Conservation (phyloP, 164 flowering plant genomes). For the Brasenia schreberi region DNA sequence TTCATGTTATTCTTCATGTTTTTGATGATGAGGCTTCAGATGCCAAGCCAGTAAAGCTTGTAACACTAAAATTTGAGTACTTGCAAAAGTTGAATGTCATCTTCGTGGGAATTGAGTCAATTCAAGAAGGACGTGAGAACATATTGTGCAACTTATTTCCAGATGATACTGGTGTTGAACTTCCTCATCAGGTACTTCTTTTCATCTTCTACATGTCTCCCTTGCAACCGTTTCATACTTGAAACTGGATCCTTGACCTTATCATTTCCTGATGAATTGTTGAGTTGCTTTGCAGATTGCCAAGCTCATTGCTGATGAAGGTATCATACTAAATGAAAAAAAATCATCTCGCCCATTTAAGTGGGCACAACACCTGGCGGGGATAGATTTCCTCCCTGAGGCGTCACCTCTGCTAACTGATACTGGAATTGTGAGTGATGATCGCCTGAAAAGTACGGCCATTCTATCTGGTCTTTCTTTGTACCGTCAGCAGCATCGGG, state of each 20-base stretch:
- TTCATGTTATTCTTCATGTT: conserved; percentile 63
- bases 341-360: conserved; percentile 72
- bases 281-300: conserved; percentile 50
- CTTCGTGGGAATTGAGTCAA: conserved; percentile 75
- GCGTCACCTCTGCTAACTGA: conserved; percentile 46
- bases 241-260: neutral
- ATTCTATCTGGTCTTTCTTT: conserved; percentile 60
- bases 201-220: neutral
- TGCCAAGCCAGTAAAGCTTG: conserved; percentile 43
- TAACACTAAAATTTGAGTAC: conserved; percentile 77
- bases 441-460: conserved; percentile 26
- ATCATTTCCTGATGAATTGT: neutral
- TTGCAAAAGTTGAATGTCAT: conserved; percentile 70
- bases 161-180: conserved; percentile 81
- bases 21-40: conserved; percentile 54
- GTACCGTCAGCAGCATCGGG: conserved; percentile 83
- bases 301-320: conserved; percentile 52
- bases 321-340: conserved; percentile 44
- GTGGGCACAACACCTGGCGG: conserved; percentile 97
- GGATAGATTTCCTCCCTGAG: conserved; percentile 91
- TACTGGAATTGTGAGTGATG: conserved; percentile 29
- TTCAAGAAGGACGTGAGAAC: conserved; percentile 44
- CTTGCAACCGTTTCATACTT: neutral
- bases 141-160: conserved; percentile 90
- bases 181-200: conserved; percentile 77